Evolutionary conservation across 257 asterid genomes (phyloP).

Genomic region (Paulownia fortunei): DNA sequence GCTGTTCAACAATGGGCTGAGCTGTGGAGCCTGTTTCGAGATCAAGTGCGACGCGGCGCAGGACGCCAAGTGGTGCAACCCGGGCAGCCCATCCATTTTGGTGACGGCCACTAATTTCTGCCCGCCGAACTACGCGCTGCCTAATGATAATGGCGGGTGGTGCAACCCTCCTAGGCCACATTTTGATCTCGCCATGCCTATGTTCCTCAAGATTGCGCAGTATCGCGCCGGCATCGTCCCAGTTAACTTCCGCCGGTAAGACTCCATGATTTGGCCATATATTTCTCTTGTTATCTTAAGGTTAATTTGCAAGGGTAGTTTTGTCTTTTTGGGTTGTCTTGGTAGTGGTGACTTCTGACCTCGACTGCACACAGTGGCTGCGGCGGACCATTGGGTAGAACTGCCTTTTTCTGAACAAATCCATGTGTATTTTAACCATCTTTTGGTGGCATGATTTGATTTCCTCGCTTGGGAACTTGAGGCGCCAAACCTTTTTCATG

Average conservation of each 20-base stretch:
- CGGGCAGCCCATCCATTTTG: slow-evolving; percentile 48
- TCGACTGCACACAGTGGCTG: too few species aligned
- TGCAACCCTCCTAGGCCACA: slow-evolving; percentile 58
- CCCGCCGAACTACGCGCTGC: slow-evolving; percentile 53
- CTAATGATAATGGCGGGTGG: slow-evolving; percentile 58
- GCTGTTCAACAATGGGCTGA: slow-evolving; percentile 54
- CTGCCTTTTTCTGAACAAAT: not conserved
- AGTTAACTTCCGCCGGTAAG: slow-evolving; percentile 55
- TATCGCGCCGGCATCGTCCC: slow-evolving; percentile 59
- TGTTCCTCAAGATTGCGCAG: slow-evolving; percentile 52
- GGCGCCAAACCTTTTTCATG: too few species aligned
- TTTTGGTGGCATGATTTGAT: too few species aligned
- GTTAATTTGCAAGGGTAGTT: not conserved
- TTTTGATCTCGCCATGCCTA: slow-evolving; percentile 60
- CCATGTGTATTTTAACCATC: too few species aligned
- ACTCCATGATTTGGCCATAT: not conserved
- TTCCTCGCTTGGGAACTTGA: too few species aligned
- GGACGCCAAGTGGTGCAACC: slow-evolving; percentile 50
- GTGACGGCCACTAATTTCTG: slow-evolving; percentile 58
- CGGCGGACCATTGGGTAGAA: not conserved
- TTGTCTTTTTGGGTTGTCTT: not conserved
- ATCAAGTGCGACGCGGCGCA: slow-evolving; percentile 50
- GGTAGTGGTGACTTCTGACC: not conserved
- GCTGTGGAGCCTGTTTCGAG: slow-evolving; percentile 59
- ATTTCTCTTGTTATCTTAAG: not conserved